phyloP scores from a whole-genome alignment of 106 monocot genomes.

The Acorus gramineus region DNA sequence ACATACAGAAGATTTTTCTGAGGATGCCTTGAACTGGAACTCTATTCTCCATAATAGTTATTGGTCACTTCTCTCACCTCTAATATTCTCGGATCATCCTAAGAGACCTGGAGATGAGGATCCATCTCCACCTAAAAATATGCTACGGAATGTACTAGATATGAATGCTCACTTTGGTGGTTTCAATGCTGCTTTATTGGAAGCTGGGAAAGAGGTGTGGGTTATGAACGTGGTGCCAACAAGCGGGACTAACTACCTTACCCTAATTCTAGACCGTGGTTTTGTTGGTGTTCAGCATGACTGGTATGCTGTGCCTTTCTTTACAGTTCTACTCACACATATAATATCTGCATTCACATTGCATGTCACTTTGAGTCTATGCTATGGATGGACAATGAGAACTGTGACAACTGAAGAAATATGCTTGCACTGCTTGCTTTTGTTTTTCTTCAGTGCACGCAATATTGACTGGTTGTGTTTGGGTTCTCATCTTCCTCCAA shows the following conservation, averaged over 20 bases:
- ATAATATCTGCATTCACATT: no score
- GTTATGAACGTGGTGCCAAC: slow-evolving; percentile 97
- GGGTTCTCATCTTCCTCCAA: no score
- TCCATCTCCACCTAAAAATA: slow-evolving; percentile 87
- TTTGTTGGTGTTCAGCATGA: slow-evolving; percentile 97
- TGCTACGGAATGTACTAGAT: slow-evolving; percentile 86
- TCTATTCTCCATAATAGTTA: slow-evolving; percentile 40
- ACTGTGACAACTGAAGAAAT: no score
- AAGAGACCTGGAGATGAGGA: slow-evolving; percentile 97
- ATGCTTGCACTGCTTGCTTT: no score
- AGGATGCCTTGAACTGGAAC: slow-evolving; percentile 59
- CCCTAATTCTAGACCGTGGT: slow-evolving; percentile 77
- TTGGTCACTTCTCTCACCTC: slow-evolving; percentile 91
- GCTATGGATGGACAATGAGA: no score
- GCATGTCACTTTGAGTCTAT: no score
- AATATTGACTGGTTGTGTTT: no score
- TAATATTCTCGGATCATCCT: slow-evolving; percentile 95
- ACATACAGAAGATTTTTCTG: slow-evolving; percentile 46
- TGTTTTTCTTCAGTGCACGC: no score
- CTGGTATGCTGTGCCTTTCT: slow-evolving; percentile 36
- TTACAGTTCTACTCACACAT: neutral
- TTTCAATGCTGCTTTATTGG: slow-evolving; percentile 77
- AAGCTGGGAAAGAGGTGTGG: slow-evolving; percentile 83
- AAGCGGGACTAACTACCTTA: slow-evolving; percentile 49
- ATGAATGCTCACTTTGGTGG: slow-evolving; percentile 90